phyloP scores from a whole-genome alignment of 225 moss, liverwort and hornwort genomes.

The Rhytidiadelphus loreus region DNA sequence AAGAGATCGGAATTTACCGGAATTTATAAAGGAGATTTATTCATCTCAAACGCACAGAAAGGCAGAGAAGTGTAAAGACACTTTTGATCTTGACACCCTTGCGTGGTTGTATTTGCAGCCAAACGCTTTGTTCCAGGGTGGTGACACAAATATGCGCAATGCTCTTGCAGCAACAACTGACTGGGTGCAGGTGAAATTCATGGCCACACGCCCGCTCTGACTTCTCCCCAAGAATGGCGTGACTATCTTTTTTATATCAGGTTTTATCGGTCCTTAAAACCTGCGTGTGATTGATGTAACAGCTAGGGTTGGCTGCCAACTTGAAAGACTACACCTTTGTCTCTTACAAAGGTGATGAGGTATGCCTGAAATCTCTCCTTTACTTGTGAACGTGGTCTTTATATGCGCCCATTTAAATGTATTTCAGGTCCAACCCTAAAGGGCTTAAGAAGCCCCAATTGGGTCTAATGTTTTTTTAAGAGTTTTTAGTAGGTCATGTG shows the following conservation, averaged over 20 bases:
- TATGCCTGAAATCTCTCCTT: slow-evolving; percentile 4
- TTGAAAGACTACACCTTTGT: slow-evolving; percentile 68
- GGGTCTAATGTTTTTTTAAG: not conserved
- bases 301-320: slow-evolving; percentile 78
- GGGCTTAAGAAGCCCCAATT: not conserved
- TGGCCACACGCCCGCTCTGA: not conserved
- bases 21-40: not conserved
- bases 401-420: not conserved
- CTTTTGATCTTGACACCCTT: not conserved
- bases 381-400: not conserved
- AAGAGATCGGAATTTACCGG: not conserved
- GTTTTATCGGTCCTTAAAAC: not conserved
- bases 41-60: not conserved
- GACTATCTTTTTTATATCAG: not conserved
- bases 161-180: slow-evolving; percentile 78
- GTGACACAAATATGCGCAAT: slow-evolving; percentile 53
- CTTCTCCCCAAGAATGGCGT: not conserved
- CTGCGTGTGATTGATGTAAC: not conserved
- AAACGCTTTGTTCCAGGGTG: slow-evolving; percentile 78
- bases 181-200: slow-evolving; percentile 60
- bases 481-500: not conserved
- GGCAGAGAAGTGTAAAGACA: not conserved
- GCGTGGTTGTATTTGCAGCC: slow-evolving; percentile 42
- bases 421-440: not conserved
- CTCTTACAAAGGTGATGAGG: slow-evolving; percentile 58